Conservation (phyloP, 1,284 basidiomycete species). For the Megacollybia platyphylla region DNA sequence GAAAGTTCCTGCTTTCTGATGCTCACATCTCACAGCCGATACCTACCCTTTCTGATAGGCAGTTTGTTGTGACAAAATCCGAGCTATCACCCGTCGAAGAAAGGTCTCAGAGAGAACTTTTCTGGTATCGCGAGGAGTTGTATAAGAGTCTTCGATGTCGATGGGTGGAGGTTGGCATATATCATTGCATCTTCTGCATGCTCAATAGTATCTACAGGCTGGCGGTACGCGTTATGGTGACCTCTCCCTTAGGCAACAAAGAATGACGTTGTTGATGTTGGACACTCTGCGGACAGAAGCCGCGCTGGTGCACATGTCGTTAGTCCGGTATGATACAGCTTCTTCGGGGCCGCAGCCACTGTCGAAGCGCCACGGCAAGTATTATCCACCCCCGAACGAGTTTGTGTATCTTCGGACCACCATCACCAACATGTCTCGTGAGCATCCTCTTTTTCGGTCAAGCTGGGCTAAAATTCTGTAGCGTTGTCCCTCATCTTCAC, state of each 20-base stretch:
- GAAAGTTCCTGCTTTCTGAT: constrained; percentile 49
- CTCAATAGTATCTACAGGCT: constrained; percentile 29
- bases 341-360: constrained; percentile 12
- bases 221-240: constrained; percentile 65
- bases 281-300: constrained; percentile 56
- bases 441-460: constrained; percentile 13
- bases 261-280: constrained; percentile 66
- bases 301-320: constrained; percentile 45
- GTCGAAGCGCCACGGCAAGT: constrained; percentile 21
- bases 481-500: constrained; percentile 37
- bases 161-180: constrained; percentile 76
- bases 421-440: constrained; percentile 53
- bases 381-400: constrained; percentile 36
- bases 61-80: constrained; percentile 81
- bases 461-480: constrained; percentile 12
- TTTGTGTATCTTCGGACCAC: constrained; percentile 43
- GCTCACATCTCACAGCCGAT: constrained; percentile 55
- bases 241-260: constrained; percentile 64
- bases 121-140: constrained; percentile 90
- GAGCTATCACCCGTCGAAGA: constrained; percentile 49
- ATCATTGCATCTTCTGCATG: constrained; percentile 8
- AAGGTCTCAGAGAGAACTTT: constrained; percentile 58
- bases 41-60: constrained; percentile 78
- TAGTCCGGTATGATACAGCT: constrained; percentile 22
- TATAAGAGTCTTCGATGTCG: constrained; percentile 53